phyloP scores from a whole-genome alignment of 345 rosid genomes.

The Eucalyptus tenuipes region DNA sequence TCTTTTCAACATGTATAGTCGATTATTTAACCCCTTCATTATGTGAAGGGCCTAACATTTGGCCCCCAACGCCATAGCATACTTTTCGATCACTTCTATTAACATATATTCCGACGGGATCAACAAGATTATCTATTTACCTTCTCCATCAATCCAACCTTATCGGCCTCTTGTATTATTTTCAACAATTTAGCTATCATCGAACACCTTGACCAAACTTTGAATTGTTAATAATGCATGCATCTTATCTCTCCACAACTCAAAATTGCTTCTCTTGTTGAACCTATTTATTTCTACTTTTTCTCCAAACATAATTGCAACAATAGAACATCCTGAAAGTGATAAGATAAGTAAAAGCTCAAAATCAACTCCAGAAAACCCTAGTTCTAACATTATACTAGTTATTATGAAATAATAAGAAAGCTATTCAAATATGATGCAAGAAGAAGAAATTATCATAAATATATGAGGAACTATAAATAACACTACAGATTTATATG shows the following conservation, averaged over 20 bases:
- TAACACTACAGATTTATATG: background rate
- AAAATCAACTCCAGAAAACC: background rate
- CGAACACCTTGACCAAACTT: background rate
- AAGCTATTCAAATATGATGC: background rate
- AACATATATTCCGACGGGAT: background rate
- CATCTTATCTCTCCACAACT: background rate
- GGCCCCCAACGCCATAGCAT: background rate
- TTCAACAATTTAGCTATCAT: background rate
- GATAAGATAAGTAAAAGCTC: background rate
- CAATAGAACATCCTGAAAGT: background rate
- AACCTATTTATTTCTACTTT: background rate
- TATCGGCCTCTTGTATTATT: background rate
- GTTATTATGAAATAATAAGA: background rate
- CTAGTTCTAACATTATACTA: rapidly evolving
- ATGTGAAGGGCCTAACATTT: background rate
- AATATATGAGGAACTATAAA: background rate
- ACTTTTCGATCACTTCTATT: background rate
- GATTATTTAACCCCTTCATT: background rate
- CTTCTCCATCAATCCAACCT: background rate
- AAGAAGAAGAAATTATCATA: background rate
- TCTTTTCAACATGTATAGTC: background rate
- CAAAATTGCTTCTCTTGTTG: background rate
- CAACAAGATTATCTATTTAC: background rate
- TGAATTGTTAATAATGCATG: background rate
- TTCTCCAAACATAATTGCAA: background rate